Base-by-base conservation (phyloP, 805 yeast genomes). In the Candida montana region DNA sequence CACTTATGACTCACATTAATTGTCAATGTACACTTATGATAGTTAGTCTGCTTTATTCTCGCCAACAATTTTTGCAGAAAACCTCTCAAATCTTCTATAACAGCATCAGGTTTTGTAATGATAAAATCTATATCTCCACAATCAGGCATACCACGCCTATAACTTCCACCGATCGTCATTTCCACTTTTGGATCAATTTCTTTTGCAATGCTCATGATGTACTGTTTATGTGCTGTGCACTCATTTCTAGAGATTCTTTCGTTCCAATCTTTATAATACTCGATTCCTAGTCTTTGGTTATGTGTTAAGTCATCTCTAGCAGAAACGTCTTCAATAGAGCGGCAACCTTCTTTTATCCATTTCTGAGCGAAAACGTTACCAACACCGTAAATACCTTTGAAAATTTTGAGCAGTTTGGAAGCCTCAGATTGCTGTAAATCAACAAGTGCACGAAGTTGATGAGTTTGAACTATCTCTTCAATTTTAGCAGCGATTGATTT, bases 111-210 rank as follows among this genome's bases (percentile, higher is more conserved):
- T 35, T 59, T 63, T 24, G 75, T 69, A 4, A 77, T 40, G 19
- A 77, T 58, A 32, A 74, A 63, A 52, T 77, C 83, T 30, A 77
- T 66, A 49, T 77, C 83, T 1, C 80, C 79, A 45, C 74, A 69
- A 5, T 53, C 53, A 4, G 45, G 35, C n/a, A 61, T 51, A 3
- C 77, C 79, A 17, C 83, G 63, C 27, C 76, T 59, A 52, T 71
- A 77, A 6, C 79, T 73, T 3, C 82, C 82, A 67, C 70, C 70
- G 31, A 72, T 61, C 8, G 61, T 50, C 7, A 66, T 47, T 24
- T 63, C 58, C 18, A 71, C 51, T 1, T 53, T 47, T 0, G 67
- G 53, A 40, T 72, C 75, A 15, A 73, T 42, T 12, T 50, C 46
- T 5, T 50, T 39, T 20, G 61, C 39, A 17, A 51, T 12, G 2